Evolutionary conservation across 768 basidiomycete genomes (phyloP).

Genomic region (Agaricus sinodeliciosus): DNA sequence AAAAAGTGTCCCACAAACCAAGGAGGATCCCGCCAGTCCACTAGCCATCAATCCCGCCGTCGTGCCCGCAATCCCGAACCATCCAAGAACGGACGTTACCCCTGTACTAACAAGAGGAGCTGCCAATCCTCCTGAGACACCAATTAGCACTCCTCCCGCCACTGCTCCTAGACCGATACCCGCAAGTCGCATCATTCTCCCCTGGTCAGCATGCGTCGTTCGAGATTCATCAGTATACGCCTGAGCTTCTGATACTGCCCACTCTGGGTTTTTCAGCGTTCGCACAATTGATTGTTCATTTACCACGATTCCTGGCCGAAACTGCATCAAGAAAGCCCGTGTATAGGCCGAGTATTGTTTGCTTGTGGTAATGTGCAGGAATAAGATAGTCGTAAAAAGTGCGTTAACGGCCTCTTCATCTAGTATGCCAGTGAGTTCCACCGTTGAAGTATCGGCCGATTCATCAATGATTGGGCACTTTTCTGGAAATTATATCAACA

Average conservation of each 20-base stretch:
- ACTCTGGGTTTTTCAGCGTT: conserved; percentile 43
- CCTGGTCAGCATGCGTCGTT: conserved; percentile 33
- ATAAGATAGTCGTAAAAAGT: conserved; percentile 43
- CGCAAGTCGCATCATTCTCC: conserved; percentile 34
- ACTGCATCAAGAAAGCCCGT: conserved; percentile 34
- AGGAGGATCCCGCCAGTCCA: conserved; percentile 47
- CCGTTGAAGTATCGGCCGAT: conserved; percentile 39
- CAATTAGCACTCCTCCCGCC: conserved; percentile 48
- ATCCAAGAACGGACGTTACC: conserved; percentile 39
- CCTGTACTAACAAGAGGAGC: conserved; percentile 54
- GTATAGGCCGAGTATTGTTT: conserved; percentile 47
- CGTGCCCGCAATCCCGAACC: conserved; percentile 48
- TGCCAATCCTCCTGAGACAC: conserved; percentile 53
- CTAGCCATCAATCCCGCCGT: conserved; percentile 42
- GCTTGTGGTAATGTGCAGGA: conserved; percentile 40
- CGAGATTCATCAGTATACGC: conserved; percentile 32
- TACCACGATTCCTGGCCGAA: conserved; percentile 22
- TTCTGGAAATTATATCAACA: conserved; percentile 17
- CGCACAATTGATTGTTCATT: conserved; percentile 39
- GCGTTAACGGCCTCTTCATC: conserved; percentile 27
- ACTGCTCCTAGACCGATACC: conserved; percentile 47
- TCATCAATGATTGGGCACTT: conserved; percentile 36
- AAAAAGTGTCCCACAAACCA: conserved; percentile 53
- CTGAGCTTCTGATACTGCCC: conserved; percentile 37
- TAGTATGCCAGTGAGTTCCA: conserved; percentile 32